A percentile compares a stretch with the other conserved stretches of the same genome.
Evolutionary conservation across 1,284 basidiomycete species (phyloP).

Genomic region (Violaceomyces palustris): DNA sequence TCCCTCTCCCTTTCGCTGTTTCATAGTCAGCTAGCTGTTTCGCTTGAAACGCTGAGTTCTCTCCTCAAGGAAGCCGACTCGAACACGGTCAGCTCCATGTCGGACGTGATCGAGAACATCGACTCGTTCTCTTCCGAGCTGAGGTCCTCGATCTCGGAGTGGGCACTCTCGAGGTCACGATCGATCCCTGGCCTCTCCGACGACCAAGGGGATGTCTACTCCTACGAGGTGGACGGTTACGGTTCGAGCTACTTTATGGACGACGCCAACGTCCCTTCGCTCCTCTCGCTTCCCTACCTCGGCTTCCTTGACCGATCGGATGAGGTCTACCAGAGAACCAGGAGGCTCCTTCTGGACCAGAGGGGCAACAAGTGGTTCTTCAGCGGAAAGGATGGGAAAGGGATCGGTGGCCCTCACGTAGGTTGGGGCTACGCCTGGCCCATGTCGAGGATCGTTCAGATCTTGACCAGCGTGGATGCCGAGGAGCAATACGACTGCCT

Average conservation of each 20-base stretch:
- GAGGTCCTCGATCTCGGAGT: constrained; percentile 7
- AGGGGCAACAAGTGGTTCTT: constrained; percentile 39
- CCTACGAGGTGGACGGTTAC: constrained; percentile 45
- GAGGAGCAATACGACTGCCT: constrained; percentile 26
- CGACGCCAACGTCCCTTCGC: constrained; percentile 42
- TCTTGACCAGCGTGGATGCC: constrained; percentile 30
- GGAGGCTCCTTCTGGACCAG: constrained; percentile 17
- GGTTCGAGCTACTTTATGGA: constrained; percentile 34
- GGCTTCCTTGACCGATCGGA: constrained; percentile 21
- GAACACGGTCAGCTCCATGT: constrained; percentile 1
- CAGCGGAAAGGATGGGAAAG: constrained; percentile 14
- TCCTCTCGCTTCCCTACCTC: constrained; percentile 40
- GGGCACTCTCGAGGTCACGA: constrained; percentile 13
- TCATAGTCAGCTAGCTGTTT: constrained; percentile 24
- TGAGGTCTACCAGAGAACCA: constrained; percentile 29
- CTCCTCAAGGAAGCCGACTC: no score
- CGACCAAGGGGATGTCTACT: constrained; percentile 21
- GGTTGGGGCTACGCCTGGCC: constrained; percentile 41
- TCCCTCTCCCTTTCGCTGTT: no score
- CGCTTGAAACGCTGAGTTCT: constrained; percentile 14
- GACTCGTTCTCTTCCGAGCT: constrained; percentile 17
- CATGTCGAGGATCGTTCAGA: constrained; percentile 32
- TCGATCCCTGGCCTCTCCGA: no score
- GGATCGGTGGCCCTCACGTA: constrained; percentile 41
- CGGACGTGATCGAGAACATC: constrained; percentile 11